Base-by-base conservation (phyloP, 2,329 filamentous ascomycete genomes). In the Escovopsis sp. region DNA sequence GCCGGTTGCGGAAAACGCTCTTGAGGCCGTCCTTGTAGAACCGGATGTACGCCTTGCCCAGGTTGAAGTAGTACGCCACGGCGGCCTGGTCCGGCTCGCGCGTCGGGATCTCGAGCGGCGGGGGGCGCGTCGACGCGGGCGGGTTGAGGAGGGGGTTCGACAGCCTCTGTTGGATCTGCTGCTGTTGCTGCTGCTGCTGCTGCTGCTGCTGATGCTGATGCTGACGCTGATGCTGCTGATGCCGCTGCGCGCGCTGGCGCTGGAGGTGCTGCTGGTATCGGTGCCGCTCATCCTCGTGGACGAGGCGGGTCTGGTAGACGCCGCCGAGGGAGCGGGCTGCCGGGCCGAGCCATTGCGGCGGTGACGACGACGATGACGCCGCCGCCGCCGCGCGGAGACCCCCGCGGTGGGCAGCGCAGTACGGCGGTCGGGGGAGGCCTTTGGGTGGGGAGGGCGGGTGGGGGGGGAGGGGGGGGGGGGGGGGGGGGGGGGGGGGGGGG, bases 11-110 rank as follows among this genome's bases (percentile, higher is more conserved):
- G 58, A 77, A 78, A 41, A 94, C 78, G 52, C 82, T 77, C 55
- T 79, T 78, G 30, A 94, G 63, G 15, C 88, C 89, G 1, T 76
- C 72, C 63, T 91, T 94, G 76, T 95, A 96, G 72, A 96, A 96
- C 33, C 62, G 62, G 9, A 82, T 60, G 61, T 94, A 94, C 41
- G 82, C 77, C 58, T 82, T 82, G 48, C 85, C 89, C 26, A 80
- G 64, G 36, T 63, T 58, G 54, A 75, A 73, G 47, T 75, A 66
- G 63, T 83, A 74, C 38, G 49, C 52, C 7, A 53, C 51, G 2
- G 49, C 47, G 12, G 58, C 62, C 18, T 57, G 49, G 15, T 53
- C 53, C 33, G 60, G 53, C 43, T 61, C 60, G 42, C 75, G 70
- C 5, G 60, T 57, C 6, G 85, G 85, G 3, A 85, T 65, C 36